These are phyloP conservation scores for Lodderomyces theae DNA, from an alignment of 1,139 yeast genomes.

Conservation along the genomic window DNA sequence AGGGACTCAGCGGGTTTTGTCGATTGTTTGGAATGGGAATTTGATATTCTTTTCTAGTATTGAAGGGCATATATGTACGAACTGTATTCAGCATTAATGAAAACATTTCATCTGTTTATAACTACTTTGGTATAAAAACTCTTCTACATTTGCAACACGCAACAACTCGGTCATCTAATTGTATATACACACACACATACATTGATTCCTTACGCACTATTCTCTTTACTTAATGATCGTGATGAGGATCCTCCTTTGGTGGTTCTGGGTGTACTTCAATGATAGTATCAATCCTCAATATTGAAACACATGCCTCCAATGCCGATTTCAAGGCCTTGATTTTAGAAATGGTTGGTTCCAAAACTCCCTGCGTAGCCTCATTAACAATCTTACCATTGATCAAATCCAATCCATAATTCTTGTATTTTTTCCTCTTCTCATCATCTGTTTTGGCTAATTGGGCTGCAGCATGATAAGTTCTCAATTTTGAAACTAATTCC, in stretches of 20 bases:
- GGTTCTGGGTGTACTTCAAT: conserved; percentile 96
- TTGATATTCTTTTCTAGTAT: neutral
- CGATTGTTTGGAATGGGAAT: too few relatives aligned
- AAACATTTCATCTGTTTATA: too few relatives aligned
- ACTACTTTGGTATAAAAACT: too few relatives aligned
- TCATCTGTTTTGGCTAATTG: conserved; percentile 84
- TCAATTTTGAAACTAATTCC: conserved; percentile 88
- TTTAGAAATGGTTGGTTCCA: conserved; percentile 94
- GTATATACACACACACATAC: neutral
- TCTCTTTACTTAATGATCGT: neutral
- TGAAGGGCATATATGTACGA: too few relatives aligned
- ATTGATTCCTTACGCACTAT: too few relatives aligned
- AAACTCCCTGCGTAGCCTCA: conserved; percentile 78
- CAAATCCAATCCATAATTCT: conserved; percentile 88
- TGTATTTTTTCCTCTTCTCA: conserved; percentile 77
- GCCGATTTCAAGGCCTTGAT: conserved; percentile 92
- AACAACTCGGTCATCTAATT: neutral
- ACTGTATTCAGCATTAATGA: too few relatives aligned
- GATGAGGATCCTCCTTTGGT: conserved; percentile 83
- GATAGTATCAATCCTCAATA: conserved; percentile 96
- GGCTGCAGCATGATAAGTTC: conserved; percentile 95
- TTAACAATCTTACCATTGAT: conserved; percentile 90
- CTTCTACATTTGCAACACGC: too few relatives aligned
- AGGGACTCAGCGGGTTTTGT: neutral
- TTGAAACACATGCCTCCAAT: conserved; percentile 96